These are phyloP conservation scores for Emmonsiellopsis sp. DNA, from an alignment of 2,329 filamentous ascomycete species.

Conservation along the genomic window DNA sequence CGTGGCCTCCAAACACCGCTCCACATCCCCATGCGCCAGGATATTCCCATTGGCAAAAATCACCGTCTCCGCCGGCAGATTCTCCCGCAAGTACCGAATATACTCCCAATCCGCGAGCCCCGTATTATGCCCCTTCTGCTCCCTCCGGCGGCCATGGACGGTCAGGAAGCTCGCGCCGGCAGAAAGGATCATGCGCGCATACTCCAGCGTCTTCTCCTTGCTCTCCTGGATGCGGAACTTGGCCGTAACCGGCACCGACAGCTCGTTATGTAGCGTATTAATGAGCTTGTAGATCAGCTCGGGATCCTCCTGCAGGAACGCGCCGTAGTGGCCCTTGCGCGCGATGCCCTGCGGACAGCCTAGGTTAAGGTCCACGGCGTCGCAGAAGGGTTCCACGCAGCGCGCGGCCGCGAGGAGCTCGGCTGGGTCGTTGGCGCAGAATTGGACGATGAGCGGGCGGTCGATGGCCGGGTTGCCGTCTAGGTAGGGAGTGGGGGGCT, in stretches of 20 bases:
- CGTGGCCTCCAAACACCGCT: constrained; percentile 67
- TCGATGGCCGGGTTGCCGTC: constrained; percentile 82
- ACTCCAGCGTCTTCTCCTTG: constrained; percentile 74
- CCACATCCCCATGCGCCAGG: constrained; percentile 67
- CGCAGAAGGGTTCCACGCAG: constrained; percentile 75
- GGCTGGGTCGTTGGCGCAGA: constrained; percentile 55
- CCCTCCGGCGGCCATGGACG: constrained; percentile 76
- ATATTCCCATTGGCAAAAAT: constrained; percentile 97
- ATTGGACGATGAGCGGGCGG: constrained; percentile 88
- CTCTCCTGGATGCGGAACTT: constrained; percentile 90
- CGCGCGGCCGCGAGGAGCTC: constrained; percentile 55
- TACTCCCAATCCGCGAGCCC: constrained; percentile 87
- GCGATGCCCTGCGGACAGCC: constrained; percentile 96
- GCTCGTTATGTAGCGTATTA: constrained; percentile 65
- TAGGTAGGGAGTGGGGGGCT: constrained; percentile 44
- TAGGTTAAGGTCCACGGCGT: constrained; percentile 90
- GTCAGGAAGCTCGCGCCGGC: constrained; percentile 90
- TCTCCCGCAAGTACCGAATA: constrained; percentile 72
- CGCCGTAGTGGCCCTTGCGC: constrained; percentile 78
- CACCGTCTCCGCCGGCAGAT: constrained; percentile 75
- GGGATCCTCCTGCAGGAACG: constrained; percentile 91
- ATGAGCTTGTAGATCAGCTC: constrained; percentile 74
- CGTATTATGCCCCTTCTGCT: constrained; percentile 94
- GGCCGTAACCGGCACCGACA: constrained; percentile 79
- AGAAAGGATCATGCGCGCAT: constrained; percentile 75